These are phyloP conservation scores for Umbelopsis sp. DNA, from an alignment of 192 early-diverging fungal species.

Conservation along the genomic window DNA sequence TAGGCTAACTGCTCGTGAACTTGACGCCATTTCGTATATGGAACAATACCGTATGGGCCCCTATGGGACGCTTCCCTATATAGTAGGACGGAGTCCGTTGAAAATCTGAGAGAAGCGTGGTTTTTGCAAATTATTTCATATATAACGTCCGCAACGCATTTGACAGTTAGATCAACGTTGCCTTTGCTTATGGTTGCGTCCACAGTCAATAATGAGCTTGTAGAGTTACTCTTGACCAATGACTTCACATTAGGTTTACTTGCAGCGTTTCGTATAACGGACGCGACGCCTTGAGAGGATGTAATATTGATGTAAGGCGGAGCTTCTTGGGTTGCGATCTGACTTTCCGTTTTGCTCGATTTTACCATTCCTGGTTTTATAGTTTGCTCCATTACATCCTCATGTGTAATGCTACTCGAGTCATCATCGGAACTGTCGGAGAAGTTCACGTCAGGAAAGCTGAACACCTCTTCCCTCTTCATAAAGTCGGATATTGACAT, in stretches of 20 bases:
- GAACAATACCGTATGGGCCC: background rate
- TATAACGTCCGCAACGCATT: background rate
- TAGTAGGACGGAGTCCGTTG: background rate
- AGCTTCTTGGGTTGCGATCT: background rate
- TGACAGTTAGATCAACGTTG: conserved; percentile 1
- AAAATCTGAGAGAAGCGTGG: conserved; percentile 1
- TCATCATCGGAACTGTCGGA: background rate
- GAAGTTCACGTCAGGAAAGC: background rate
- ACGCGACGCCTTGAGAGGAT: background rate
- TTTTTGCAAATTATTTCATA: conserved; percentile 16
- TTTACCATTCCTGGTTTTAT: conserved; percentile 3
- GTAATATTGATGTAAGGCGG: conserved; percentile 5
- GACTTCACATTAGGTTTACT: background rate
- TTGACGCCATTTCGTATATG: conserved; percentile 30
- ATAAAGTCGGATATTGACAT: background rate
- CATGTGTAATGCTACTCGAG: background rate
- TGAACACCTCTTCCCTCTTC: background rate
- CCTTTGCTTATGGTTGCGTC: conserved; percentile 7
- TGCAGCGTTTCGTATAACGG: background rate
- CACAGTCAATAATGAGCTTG: background rate
- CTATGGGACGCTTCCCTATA: background rate
- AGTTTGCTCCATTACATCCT: background rate
- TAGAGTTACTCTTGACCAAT: conserved; percentile 4
- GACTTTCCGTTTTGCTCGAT: conserved; percentile 15
- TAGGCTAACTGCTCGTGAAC: conserved; percentile 34